Conservation (phyloP, 345 rosid species). For the Gossypium arboreum region DNA sequence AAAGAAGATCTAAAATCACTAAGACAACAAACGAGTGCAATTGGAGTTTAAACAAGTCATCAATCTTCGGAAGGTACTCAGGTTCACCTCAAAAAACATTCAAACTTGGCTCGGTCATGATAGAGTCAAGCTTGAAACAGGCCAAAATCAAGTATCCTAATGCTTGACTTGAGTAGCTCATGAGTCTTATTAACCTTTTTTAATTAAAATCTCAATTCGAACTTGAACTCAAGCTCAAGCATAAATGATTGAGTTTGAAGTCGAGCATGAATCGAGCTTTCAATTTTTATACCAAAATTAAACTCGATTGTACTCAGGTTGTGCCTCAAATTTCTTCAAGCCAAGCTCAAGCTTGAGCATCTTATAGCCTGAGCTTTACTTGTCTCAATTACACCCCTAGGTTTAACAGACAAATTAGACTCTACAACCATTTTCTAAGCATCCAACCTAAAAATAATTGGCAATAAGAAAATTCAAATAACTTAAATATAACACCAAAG, state of each 20-base stretch:
- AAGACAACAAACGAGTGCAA: slow-evolving; percentile 10
- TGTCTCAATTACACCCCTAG: not conserved
- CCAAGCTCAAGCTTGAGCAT: not conserved
- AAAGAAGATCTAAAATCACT: slow-evolving; percentile 4
- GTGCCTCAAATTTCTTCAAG: not conserved
- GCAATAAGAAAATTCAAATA: not conserved
- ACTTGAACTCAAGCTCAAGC: not conserved
- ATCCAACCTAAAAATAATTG: not conserved
- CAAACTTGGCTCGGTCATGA: not conserved
- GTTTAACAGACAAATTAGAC: not conserved
- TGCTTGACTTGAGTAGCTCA: not conserved
- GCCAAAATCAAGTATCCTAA: not conserved
- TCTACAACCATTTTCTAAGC: not conserved
- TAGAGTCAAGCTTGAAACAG: not conserved
- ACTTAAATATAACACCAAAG: not conserved
- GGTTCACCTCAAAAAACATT: not conserved
- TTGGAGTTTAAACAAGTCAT: not conserved
- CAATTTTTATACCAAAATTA: not conserved
- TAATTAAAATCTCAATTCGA: not conserved
- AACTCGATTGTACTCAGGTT: not conserved
- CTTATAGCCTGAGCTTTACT: not conserved
- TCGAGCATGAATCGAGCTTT: not conserved
- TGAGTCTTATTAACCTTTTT: not conserved
- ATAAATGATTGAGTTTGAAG: not conserved
- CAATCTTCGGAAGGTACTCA: not conserved